Conservation (phyloP, 352 stramenopile species). For the Phytophthora brassicae region DNA sequence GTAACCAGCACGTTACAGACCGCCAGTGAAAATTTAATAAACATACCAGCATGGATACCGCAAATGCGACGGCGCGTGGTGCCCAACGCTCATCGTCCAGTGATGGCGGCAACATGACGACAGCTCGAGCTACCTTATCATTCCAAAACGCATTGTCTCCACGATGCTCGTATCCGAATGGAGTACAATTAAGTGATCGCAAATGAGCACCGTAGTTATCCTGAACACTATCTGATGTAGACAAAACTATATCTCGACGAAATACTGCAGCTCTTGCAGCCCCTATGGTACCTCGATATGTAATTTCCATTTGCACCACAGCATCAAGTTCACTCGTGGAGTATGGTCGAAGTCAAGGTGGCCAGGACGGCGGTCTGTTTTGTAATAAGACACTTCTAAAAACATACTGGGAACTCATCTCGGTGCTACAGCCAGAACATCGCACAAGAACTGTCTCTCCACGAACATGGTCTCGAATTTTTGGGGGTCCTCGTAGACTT, state of each 20-base stretch:
- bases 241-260: neutral
- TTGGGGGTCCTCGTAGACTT: neutral
- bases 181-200: neutral
- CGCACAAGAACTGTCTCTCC: neutral
- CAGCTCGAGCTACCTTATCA: neutral
- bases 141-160: neutral
- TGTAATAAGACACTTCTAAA: neutral
- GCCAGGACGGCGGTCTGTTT: neutral
- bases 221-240: neutral
- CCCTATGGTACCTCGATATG: neutral
- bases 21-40: too few relatives aligned
- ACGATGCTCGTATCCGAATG: neutral
- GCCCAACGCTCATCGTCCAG: slow-evolving; percentile 1
- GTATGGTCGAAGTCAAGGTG: neutral
- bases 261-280: neutral
- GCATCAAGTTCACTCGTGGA: neutral
- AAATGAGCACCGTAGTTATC: neutral
- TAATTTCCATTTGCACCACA: neutral
- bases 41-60: too few relatives aligned
- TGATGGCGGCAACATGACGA: neutral
- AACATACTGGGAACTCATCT: neutral
- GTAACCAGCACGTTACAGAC: too few relatives aligned
- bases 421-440: neutral
- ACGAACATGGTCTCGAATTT: too few relatives aligned
- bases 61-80: neutral